Conservation (phyloP, 805 yeast species). For the Yueomyces sp. region DNA sequence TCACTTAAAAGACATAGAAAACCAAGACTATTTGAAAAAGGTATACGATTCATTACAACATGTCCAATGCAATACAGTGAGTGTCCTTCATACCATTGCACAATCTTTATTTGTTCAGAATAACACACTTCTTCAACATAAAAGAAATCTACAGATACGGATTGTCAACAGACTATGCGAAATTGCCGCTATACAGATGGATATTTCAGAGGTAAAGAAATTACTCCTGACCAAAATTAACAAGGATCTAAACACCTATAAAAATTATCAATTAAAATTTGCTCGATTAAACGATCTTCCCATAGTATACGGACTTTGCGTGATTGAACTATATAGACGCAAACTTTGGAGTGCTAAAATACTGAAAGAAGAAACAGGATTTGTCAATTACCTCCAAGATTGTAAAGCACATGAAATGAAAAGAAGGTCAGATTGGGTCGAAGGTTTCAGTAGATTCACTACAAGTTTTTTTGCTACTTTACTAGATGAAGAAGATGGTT, state of each 20-base stretch:
- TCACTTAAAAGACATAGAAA: not conserved
- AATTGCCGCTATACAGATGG: constrained; percentile 27
- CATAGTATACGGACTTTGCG: constrained; percentile 51
- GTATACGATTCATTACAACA: constrained; percentile 1
- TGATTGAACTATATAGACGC: constrained; percentile 49
- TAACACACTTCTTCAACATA: constrained; percentile 15
- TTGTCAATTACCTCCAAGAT: constrained; percentile 45
- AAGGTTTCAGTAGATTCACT: constrained; percentile 31
- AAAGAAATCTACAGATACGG: constrained; percentile 22
- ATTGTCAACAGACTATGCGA: constrained; percentile 19
- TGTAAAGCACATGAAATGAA: constrained; percentile 43
- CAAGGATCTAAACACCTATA: constrained; percentile 16
- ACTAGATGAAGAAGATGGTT: not conserved
- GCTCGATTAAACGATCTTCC: constrained; percentile 52
- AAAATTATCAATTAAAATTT: constrained; percentile 12
- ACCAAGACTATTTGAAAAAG: constrained; percentile 2
- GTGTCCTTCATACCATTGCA: constrained; percentile 15
- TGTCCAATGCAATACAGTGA: constrained; percentile 7
- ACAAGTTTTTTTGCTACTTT: not conserved
- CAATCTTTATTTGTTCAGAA: constrained; percentile 16
- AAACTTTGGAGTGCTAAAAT: constrained; percentile 34
- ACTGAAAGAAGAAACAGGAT: constrained; percentile 18
- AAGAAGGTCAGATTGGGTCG: constrained; percentile 48
- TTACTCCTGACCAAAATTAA: constrained; percentile 22
- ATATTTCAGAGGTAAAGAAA: constrained; percentile 23